Conservation (phyloP, 148 eudicot genomes). For the Heliamphora exappendiculata region DNA sequence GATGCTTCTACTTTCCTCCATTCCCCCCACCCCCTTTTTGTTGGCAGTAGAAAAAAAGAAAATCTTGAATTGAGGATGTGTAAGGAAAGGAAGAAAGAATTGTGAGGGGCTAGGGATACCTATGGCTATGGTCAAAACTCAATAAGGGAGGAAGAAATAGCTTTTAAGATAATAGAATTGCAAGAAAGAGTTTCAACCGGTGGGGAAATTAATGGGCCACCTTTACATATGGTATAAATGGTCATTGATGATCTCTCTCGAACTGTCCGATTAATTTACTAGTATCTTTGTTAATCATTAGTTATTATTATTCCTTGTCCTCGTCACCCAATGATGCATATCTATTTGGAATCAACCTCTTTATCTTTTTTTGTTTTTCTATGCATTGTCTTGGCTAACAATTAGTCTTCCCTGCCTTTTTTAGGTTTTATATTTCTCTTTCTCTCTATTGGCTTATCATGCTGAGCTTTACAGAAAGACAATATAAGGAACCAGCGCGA, state of each 20-base stretch:
- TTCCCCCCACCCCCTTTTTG: too few relatives aligned
- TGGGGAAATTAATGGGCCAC: not conserved
- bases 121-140: not conserved
- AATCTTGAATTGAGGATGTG: not conserved
- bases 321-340: not conserved
- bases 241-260: not conserved
- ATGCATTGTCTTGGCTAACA: not conserved
- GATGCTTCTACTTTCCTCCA: too few relatives aligned
- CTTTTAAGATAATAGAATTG: not conserved
- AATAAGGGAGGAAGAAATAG: not conserved
- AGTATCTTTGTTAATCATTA: not conserved
- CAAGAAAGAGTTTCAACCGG: not conserved
- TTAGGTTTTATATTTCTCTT: not conserved
- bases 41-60: not conserved
- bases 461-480: conserved; percentile 59
- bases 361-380: not conserved
- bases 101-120: not conserved
- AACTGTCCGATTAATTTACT: not conserved
- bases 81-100: not conserved
- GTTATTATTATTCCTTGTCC: not conserved
- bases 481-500: conserved; percentile 95
- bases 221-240: not conserved
- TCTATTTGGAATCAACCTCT: not conserved
- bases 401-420: conserved; percentile 2
- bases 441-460: conserved; percentile 12